A percentile compares a stretch with the other conserved stretches of the same genome.
These are phyloP conservation scores for Trichoderma reesei DNA, from an alignment of 495 filamentous ascomycete species.

Conservation along the genomic window DNA sequence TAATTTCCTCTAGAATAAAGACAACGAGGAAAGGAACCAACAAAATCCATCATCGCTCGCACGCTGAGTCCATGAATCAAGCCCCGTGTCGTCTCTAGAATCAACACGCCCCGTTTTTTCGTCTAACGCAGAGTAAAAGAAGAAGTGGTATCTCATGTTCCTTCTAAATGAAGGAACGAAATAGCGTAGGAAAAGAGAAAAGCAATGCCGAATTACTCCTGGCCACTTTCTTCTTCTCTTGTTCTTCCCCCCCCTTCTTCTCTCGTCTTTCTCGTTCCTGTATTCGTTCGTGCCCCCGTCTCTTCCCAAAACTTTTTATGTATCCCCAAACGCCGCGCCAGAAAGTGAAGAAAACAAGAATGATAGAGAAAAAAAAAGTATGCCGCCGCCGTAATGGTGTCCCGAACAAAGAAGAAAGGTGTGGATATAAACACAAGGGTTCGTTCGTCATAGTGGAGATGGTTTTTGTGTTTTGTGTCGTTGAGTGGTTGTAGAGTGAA, in stretches of 20 bases:
- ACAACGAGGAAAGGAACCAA: background rate
- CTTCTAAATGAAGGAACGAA: no score
- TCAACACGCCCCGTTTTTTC: no score
- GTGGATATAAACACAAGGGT: background rate
- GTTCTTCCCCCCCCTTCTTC: background rate
- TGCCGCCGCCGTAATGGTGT: background rate
- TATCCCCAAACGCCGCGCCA: conserved; percentile 6
- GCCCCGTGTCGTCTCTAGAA: no score
- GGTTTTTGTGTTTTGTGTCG: background rate
- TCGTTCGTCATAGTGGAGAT: conserved; percentile 1
- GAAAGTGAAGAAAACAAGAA: background rate
- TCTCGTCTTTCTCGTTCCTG: background rate
- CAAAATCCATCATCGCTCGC: background rate
- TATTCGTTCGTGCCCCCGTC: background rate
- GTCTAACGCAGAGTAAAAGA: background rate
- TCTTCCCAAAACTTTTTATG: background rate
- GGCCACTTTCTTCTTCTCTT: background rate
- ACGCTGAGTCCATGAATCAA: background rate
- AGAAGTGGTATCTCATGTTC: background rate
- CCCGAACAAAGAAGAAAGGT: conserved; percentile 2
- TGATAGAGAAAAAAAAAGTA: background rate
- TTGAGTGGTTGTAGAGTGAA: background rate
- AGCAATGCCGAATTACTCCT: background rate
- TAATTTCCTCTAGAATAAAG: background rate
- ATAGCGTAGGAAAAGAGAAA: background rate